phyloP scores from a whole-genome alignment of 441 rosid species.

The Populus hybrid region DNA sequence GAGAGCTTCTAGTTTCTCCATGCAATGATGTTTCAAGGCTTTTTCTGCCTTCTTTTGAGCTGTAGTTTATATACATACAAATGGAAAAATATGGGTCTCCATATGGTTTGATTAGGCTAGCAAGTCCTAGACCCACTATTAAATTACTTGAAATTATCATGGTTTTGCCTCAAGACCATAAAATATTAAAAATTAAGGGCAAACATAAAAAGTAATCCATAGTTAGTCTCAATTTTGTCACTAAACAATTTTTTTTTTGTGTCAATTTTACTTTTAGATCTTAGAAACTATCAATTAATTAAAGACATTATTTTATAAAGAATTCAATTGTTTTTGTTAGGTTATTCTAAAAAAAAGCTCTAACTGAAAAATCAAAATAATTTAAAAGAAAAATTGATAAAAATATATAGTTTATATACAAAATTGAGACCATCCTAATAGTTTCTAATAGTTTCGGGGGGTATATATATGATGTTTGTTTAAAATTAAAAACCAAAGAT shows the following conservation, averaged over 20 bases:
- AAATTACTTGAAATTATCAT: too few species aligned
- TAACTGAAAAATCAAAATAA: too few species aligned
- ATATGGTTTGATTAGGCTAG: neutral
- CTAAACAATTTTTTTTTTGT: too few species aligned
- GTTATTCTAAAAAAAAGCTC: neutral
- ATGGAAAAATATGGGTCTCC: neutral
- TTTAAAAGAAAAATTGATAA: neutral
- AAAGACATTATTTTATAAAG: too few species aligned
- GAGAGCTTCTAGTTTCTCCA: neutral
- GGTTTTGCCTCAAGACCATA: too few species aligned
- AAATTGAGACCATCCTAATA: neutral
- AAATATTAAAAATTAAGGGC: neutral
- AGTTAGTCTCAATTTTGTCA: neutral
- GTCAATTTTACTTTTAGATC: too few species aligned
- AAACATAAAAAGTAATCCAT: neutral
- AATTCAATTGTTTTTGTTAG: neutral
- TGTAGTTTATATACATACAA: neutral
- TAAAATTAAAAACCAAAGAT: neutral
- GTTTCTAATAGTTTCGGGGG: neutral
- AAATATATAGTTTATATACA: neutral
- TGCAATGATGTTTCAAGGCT: neutral
- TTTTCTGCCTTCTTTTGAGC: constrained; percentile 12
- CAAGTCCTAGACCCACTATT: neutral
- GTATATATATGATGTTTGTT: too few species aligned
- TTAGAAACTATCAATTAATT: too few species aligned